Conservation (phyloP, 1,284 basidiomycete species). For the Leccinum proliferum region DNA sequence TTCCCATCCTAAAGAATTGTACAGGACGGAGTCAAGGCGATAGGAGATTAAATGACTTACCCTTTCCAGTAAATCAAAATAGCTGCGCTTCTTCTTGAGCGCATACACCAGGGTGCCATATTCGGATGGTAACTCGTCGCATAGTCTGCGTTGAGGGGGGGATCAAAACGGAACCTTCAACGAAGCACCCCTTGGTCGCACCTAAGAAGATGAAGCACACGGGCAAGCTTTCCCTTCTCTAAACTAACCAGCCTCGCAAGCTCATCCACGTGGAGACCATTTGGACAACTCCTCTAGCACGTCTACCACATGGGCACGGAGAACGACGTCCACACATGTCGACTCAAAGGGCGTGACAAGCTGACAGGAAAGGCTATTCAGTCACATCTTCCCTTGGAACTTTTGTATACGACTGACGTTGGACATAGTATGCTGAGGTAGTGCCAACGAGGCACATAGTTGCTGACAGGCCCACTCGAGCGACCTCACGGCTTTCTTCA, state of each 20-base stretch:
- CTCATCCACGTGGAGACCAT: slow-evolving; percentile 23
- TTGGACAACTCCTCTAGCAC: slow-evolving; percentile 16
- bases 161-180: slow-evolving; percentile 18
- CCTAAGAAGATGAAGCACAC: slow-evolving; percentile 28
- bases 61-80: slow-evolving; percentile 24
- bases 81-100: slow-evolving; percentile 13
- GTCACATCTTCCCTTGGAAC: background rate
- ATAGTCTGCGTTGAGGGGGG: slow-evolving; percentile 6
- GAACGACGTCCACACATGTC: slow-evolving; percentile 21
- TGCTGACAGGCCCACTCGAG: slow-evolving; percentile 27
- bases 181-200: slow-evolving; percentile 29
- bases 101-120: slow-evolving; percentile 24
- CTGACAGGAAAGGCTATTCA: slow-evolving; percentile 2
- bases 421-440: slow-evolving; percentile 24
- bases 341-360: slow-evolving; percentile 20
- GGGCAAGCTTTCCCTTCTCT: slow-evolving; percentile 26
- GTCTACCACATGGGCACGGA: slow-evolving; percentile 23
- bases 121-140: slow-evolving; percentile 16
- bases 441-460: slow-evolving; percentile 26
- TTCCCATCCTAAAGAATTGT: slow-evolving; percentile 12
- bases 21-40: background rate
- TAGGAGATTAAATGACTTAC: slow-evolving; percentile 10
- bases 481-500: slow-evolving; percentile 26
- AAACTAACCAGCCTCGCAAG: slow-evolving; percentile 21
- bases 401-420: slow-evolving; percentile 18